A percentile compares a stretch with the other conserved stretches of the same genome.
These are phyloP conservation scores for Solanum rostratum DNA, from an alignment of 257 asterid species.

Conservation along the genomic window DNA sequence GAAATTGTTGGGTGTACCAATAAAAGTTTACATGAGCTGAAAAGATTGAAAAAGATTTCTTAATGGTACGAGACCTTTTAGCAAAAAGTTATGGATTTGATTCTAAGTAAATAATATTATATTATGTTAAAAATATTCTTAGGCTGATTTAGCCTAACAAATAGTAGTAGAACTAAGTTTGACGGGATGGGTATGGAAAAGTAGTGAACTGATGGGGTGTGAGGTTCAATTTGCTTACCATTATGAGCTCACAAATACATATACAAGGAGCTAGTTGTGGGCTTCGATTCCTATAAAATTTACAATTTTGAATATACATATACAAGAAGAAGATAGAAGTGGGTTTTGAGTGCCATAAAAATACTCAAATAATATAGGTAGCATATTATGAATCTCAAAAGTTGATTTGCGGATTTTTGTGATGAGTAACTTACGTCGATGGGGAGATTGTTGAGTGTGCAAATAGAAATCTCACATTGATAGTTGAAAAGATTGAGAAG, in stretches of 20 bases:
- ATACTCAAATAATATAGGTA: not conserved
- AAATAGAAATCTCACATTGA: not conserved
- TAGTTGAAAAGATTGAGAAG: not conserved
- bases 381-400: not conserved
- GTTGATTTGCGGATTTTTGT: not conserved
- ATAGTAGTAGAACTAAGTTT: too few relatives aligned
- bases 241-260: not conserved
- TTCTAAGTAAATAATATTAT: not conserved
- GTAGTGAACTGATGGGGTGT: not conserved
- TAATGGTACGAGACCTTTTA: not conserved
- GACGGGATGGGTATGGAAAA: not conserved
- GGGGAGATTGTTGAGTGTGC: not conserved
- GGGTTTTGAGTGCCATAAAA: too few relatives aligned
- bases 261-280: not conserved
- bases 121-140: not conserved
- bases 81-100: not conserved
- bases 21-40: not conserved
- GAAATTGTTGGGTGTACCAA: not conserved
- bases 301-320: not conserved
- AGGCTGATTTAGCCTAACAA: not conserved
- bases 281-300: not conserved
- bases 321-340: not conserved
- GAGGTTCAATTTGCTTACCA: not conserved
- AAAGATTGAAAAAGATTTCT: not conserved
- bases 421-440: not conserved